These are phyloP conservation scores for Coffea canephora DNA, from an alignment of 257 asterid species.

Conservation along the genomic window DNA sequence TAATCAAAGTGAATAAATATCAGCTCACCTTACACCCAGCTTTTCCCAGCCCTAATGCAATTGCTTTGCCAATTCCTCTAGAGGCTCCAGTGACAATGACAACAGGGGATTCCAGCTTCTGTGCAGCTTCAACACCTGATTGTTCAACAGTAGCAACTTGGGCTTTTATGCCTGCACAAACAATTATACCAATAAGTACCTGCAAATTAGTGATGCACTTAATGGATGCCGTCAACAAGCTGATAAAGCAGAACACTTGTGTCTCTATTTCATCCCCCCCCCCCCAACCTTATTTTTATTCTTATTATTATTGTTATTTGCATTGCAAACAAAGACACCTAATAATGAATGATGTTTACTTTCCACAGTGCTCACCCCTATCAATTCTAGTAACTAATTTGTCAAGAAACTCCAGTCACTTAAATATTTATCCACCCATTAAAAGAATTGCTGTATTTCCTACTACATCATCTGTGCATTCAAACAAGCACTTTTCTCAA, in stretches of 20 bases:
- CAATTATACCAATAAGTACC: conserved; percentile 3
- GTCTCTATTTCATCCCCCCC: not conserved
- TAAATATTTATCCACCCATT: not conserved
- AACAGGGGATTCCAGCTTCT: conserved; percentile 75
- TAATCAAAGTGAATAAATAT: not conserved
- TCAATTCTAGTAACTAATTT: not conserved
- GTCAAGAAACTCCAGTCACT: conserved; percentile 1
- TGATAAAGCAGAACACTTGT: not conserved
- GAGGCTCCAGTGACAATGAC: conserved; percentile 94
- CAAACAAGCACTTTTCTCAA: not conserved
- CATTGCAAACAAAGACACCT: not conserved
- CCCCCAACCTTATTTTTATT: too few species aligned
- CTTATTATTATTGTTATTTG: too few species aligned
- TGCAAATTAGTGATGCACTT: not conserved
- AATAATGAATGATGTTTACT: not conserved
- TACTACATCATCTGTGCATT: not conserved
- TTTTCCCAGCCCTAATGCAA: conserved; percentile 86
- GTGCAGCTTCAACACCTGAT: conserved; percentile 40
- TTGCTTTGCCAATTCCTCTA: conserved; percentile 91
- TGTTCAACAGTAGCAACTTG: conserved; percentile 64
- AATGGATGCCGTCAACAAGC: not conserved
- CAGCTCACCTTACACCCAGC: conserved; percentile 90
- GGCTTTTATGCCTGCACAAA: conserved; percentile 60
- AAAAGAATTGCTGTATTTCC: not conserved
- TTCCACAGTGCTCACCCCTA: not conserved